Evolutionary conservation across 78 protist species (phyloP), one percentile per base, ranked within the genome.

Genomic region (Emiliania huxleyi): DNA sequence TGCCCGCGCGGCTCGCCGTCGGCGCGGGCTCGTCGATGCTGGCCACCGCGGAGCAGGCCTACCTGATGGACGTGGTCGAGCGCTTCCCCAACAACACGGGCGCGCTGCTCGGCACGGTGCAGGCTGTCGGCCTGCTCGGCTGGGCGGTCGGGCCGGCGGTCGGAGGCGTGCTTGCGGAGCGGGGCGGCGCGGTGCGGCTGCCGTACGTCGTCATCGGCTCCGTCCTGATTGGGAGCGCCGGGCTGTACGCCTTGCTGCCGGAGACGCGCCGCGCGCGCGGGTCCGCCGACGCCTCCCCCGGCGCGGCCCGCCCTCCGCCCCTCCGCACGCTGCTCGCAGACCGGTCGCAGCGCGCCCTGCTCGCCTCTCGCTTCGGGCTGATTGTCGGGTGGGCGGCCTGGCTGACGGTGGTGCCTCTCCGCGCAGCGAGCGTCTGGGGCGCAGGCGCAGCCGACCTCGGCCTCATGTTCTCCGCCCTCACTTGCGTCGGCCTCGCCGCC

Each of bases 91-190:
- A 43, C 48, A 18, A 23, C 37, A 38, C 4, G 87, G 87, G 55
- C 6, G 4, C 18, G 25, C 25, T 79, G 38, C 44, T 79, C 37
- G 87, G 87, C 44, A 43, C 48, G 52, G 55, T 43, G 6, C 87
- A 79, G n/a, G 87, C 48, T 23, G 35, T 23, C 38, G 4, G 4
- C 37, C 1, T 43, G 55, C 55, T 38, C 52, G 87, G 48, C 21
- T 79, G 38, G 48, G 48, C 48, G 29, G 87, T 33, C 18, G 87
- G 87, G n/a, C 87, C 87, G n/a, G 87, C 87, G 87, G 5, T 38
- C 35, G 87, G 87, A 2, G 87, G 87, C 5, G 5, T 38, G 52
- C 21, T 79, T 12, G 87, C 87, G 19, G 83, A 73, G 21, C 33
- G 33, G 33, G 87, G 87, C 87, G 5, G 35, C 87, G 5, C 79